phyloP scores from a whole-genome alignment of 2,329 filamentous ascomycete species.

The Exophiala oligosperma region DNA sequence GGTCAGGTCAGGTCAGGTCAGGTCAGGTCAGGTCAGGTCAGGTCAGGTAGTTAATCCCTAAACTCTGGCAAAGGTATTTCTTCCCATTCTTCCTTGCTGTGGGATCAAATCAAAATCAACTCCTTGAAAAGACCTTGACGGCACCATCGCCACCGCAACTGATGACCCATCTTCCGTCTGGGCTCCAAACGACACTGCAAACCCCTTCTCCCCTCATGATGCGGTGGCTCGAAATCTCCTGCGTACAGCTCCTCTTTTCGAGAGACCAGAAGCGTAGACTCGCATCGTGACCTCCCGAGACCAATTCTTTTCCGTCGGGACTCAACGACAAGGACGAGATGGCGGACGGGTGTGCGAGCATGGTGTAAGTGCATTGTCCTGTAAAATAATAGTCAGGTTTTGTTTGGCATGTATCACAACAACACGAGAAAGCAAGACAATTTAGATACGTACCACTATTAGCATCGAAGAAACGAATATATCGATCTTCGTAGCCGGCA shows the following conservation, averaged over 20 bases:
- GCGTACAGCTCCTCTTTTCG: conserved; percentile 91
- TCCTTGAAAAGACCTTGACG: conserved; percentile 74
- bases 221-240: conserved; percentile 90
- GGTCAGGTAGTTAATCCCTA: too few species aligned
- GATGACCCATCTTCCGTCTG: conserved; percentile 91
- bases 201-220: conserved; percentile 96
- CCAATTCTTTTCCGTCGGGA: conserved; percentile 89
- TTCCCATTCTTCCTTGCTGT: background rate
- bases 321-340: conserved; percentile 91
- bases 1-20: too few species aligned
- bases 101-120: background rate
- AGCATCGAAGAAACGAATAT: conserved; percentile 95
- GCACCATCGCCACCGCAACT: conserved; percentile 93
- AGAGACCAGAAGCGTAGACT: conserved; percentile 95
- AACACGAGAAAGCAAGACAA: too few species aligned
- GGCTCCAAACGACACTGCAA: conserved; percentile 91
- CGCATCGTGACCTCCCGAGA: conserved; percentile 93
- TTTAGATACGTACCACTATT: conserved; percentile 73
- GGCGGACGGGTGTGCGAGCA: conserved; percentile 92
- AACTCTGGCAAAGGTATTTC: too few species aligned
- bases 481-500: conserved; percentile 93
- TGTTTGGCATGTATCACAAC: too few species aligned
- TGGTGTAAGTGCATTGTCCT: conserved; percentile 99
- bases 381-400: conserved; percentile 19
- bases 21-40: too few species aligned